phyloP scores from a whole-genome alignment of 768 basidiomycete genomes.

The Podaxis sp. region DNA sequence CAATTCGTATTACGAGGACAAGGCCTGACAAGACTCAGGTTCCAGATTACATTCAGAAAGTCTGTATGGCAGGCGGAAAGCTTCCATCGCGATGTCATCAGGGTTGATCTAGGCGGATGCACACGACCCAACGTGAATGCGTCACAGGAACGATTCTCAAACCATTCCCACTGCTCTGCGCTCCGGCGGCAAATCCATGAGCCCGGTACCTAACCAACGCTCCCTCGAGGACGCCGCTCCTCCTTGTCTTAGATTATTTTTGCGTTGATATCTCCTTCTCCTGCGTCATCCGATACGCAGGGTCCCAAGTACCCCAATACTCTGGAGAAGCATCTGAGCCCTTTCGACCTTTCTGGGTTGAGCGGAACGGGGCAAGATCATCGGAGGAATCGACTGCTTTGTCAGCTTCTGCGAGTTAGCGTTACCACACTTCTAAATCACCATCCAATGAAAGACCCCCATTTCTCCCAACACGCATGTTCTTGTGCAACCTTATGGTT shows the following conservation, averaged over 20 bases:
- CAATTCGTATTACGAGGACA: constrained; percentile 12
- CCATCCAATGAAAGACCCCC: constrained; percentile 12
- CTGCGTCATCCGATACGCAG: neutral
- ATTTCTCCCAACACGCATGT: constrained; percentile 12
- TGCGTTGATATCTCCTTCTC: neutral
- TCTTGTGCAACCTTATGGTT: constrained; percentile 33
- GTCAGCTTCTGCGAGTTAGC: constrained; percentile 1
- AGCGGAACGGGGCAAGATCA: constrained; percentile 9
- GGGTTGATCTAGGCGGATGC: constrained; percentile 10
- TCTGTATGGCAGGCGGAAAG: constrained; percentile 3
- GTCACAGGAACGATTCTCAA: constrained; percentile 36
- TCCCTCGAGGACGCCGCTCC: neutral
- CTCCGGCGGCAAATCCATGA: constrained; percentile 33
- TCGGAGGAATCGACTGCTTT: constrained; percentile 3
- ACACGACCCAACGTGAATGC: constrained; percentile 18
- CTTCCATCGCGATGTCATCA: constrained; percentile 13
- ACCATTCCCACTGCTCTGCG: constrained; percentile 21
- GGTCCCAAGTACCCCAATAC: neutral
- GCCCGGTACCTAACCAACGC: constrained; percentile 20
- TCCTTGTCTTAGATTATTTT: neutral
- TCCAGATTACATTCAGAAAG: constrained; percentile 7
- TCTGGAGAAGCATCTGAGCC: neutral
- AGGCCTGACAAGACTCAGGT: neutral
- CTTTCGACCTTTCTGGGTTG: neutral
- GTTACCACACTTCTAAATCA: constrained; percentile 7